These are phyloP conservation scores for Sarocladium strictum DNA, from an alignment of 2,329 filamentous ascomycete species.

Conservation along the genomic window DNA sequence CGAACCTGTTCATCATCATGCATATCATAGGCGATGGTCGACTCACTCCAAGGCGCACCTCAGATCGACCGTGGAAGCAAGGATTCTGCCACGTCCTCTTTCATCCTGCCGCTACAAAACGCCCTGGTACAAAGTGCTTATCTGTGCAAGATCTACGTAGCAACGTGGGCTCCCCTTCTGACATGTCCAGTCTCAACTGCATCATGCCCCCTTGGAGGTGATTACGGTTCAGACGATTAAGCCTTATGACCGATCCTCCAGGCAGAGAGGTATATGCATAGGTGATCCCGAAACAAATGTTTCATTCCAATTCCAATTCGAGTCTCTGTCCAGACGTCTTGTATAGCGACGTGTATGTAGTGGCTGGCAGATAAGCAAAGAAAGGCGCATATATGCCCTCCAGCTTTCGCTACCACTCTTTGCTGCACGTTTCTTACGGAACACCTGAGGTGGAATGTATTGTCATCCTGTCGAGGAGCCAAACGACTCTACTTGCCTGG, in stretches of 20 bases:
- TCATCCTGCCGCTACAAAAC: background rate
- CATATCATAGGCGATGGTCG: background rate
- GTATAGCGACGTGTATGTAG: too few relatives aligned
- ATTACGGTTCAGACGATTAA: background rate
- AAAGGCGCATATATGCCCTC: too few relatives aligned
- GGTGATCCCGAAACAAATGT: background rate
- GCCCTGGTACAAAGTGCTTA: background rate
- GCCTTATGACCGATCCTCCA: too few relatives aligned
- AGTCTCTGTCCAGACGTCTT: too few relatives aligned
- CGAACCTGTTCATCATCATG: background rate
- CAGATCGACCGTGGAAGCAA: background rate
- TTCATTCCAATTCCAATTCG: too few relatives aligned
- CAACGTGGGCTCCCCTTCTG: background rate
- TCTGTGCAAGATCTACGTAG: background rate
- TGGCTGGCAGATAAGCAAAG: too few relatives aligned
- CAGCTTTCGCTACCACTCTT: too few relatives aligned
- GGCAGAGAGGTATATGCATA: background rate
- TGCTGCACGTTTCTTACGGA: too few relatives aligned
- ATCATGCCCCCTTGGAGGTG: background rate
- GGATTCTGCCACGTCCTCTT: background rate
- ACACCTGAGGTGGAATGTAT: too few relatives aligned
- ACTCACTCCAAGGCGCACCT: background rate
- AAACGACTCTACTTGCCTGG: too few relatives aligned
- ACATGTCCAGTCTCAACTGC: background rate
- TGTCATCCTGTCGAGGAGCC: too few relatives aligned